These are phyloP conservation scores for Raphanus hybrid DNA, from an alignment of 441 rosid genomes.

Conservation along the genomic window DNA sequence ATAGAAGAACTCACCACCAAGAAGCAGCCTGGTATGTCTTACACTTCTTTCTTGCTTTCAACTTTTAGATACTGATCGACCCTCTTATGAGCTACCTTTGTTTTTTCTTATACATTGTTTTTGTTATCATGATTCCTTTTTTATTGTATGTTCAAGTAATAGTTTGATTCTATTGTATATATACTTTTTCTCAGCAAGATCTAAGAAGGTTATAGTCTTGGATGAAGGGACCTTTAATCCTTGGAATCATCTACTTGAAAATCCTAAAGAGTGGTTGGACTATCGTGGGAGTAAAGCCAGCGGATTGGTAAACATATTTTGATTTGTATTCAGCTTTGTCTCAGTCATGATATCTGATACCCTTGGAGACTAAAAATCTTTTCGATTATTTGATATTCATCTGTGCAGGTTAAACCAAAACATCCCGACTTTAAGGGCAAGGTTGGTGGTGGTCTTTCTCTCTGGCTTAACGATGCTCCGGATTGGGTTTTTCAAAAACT, in stretches of 20 bases:
- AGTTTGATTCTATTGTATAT: not conserved
- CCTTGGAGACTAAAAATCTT: not conserved
- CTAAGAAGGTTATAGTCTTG: conserved; percentile 29
- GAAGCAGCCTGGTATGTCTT: conserved; percentile 29
- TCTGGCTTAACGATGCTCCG: conserved; percentile 70
- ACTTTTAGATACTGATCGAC: conserved; percentile 2
- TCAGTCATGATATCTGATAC: conserved; percentile 16
- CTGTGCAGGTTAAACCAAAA: conserved; percentile 59
- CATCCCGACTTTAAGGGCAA: conserved; percentile 79
- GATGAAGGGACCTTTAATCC: conserved; percentile 35
- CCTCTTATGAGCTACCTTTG: not conserved
- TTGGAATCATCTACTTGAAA: conserved; percentile 64
- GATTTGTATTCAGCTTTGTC: not conserved
- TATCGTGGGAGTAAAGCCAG: conserved; percentile 58
- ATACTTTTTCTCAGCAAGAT: conserved; percentile 47
- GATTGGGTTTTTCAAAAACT: conserved; percentile 54
- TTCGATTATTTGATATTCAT: not conserved
- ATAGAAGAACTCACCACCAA: not conserved
- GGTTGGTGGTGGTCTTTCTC: conserved; percentile 43
- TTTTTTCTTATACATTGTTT: not conserved
- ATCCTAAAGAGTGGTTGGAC: conserved; percentile 78
- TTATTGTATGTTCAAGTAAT: too few relatives aligned
- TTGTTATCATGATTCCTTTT: not conserved
- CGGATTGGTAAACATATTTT: conserved; percentile 53
- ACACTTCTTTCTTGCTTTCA: conserved; percentile 3